phyloP scores from a whole-genome alignment of 306 rosid species.

The Canavalia ensiformis region DNA sequence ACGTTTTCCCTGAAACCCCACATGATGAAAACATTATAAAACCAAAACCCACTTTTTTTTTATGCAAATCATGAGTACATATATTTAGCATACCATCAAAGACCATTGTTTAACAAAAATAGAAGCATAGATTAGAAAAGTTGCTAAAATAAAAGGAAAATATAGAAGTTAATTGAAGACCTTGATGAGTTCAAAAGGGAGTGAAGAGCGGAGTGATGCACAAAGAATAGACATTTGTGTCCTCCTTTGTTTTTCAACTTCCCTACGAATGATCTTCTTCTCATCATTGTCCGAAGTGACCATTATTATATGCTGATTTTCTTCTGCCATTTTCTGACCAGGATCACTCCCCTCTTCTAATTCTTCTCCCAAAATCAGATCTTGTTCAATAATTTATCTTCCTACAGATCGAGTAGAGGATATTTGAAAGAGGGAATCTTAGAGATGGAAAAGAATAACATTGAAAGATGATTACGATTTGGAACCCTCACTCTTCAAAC shows the following conservation, averaged over 20 bases:
- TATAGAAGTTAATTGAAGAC: slow-evolving; percentile 19
- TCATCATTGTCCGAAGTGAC: slow-evolving; percentile 33
- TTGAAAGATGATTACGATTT: slow-evolving; percentile 2
- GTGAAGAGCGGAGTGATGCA: slow-evolving; percentile 47
- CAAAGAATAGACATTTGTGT: slow-evolving; percentile 42
- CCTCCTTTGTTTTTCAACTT: slow-evolving; percentile 52
- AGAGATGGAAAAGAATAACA: slow-evolving; percentile 26
- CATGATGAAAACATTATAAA: not conserved
- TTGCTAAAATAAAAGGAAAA: not conserved
- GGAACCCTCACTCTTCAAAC: not conserved
- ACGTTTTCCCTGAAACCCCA: slow-evolving; percentile 52
- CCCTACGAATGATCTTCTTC: slow-evolving; percentile 51
- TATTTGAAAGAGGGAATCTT: slow-evolving; percentile 17
- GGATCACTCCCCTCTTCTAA: slow-evolving; percentile 18
- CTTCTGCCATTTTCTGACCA: slow-evolving; percentile 43
- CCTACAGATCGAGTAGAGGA: not conserved
- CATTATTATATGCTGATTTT: slow-evolving; percentile 25
- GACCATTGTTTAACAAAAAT: not conserved
- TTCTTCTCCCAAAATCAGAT: slow-evolving; percentile 30
- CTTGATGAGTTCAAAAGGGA: slow-evolving; percentile 53
- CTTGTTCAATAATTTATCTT: slow-evolving; percentile 39
- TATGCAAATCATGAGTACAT: not conserved
- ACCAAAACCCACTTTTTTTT: not conserved
- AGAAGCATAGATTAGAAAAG: not conserved
- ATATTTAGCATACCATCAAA: not conserved